Conservation (phyloP, 441 rosid genomes). For the Macaranga tanarius region DNA sequence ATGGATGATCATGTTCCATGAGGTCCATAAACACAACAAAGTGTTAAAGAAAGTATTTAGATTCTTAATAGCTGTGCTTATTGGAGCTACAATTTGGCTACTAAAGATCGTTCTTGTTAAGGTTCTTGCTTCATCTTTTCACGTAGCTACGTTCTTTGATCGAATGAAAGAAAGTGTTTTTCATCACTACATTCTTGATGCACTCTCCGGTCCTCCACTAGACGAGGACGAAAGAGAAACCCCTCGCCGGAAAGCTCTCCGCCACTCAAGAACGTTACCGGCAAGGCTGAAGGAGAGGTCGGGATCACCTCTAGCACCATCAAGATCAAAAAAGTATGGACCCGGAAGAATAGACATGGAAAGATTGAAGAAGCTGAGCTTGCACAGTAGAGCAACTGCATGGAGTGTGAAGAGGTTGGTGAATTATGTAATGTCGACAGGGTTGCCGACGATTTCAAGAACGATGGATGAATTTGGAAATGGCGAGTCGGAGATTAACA, state of each 20-base stretch:
- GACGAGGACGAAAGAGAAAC: constrained; percentile 31
- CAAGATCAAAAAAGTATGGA: constrained; percentile 35
- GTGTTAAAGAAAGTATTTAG: constrained; percentile 37
- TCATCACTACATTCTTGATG: constrained; percentile 38
- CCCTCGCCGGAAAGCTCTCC: neutral
- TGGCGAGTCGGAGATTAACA: constrained; percentile 42
- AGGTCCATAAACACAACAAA: constrained; percentile 29
- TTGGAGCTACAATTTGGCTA: constrained; percentile 43
- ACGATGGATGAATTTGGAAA: constrained; percentile 38
- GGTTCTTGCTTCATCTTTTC: constrained; percentile 43
- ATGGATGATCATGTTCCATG: constrained; percentile 46
- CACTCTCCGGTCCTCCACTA: constrained; percentile 43
- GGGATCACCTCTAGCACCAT: constrained; percentile 2
- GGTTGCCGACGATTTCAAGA: constrained; percentile 42
- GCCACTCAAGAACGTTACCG: constrained; percentile 19
- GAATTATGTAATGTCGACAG: constrained; percentile 42
- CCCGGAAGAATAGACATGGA: constrained; percentile 43
- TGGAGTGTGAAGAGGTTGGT: constrained; percentile 55
- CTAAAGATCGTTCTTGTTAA: constrained; percentile 43
- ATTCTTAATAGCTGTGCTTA: constrained; percentile 38
- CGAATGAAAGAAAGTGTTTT: constrained; percentile 47
- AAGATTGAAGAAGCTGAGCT: constrained; percentile 37
- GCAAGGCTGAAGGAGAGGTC: constrained; percentile 25
- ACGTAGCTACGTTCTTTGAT: constrained; percentile 42
- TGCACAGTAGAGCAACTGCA: constrained; percentile 42